These are phyloP conservation scores for Leccinum boreale DNA, from an alignment of 768 basidiomycete species.

Conservation along the genomic window DNA sequence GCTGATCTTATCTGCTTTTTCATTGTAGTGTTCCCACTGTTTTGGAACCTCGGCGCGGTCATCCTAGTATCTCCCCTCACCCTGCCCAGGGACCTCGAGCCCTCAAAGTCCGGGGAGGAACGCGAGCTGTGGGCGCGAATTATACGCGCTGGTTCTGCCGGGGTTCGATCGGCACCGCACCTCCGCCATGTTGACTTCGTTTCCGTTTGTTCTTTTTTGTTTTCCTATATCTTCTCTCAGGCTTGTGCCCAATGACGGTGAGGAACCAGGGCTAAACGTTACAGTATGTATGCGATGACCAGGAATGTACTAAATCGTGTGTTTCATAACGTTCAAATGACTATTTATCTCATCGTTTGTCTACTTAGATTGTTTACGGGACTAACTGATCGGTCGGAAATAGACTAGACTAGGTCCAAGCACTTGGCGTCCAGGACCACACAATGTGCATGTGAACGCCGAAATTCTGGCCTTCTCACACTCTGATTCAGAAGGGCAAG, in stretches of 20 bases:
- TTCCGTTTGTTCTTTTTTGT: neutral
- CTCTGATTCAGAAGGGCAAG: no score
- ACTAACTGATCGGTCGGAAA: no score
- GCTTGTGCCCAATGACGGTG: neutral
- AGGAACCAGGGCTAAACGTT: neutral
- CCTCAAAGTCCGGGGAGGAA: slow-evolving; percentile 36
- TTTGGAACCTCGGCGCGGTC: slow-evolving; percentile 43
- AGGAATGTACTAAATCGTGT: neutral
- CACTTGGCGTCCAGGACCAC: neutral
- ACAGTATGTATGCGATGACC: neutral
- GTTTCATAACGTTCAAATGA: neutral
- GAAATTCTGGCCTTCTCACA: neutral
- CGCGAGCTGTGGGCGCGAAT: slow-evolving; percentile 28
- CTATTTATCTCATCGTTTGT: neutral
- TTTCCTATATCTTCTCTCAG: neutral
- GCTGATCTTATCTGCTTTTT: neutral
- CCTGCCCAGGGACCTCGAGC: slow-evolving; percentile 28
- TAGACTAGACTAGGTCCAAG: neutral
- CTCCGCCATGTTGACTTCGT: neutral
- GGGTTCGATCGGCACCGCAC: neutral
- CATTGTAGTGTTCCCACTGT: slow-evolving; percentile 43
- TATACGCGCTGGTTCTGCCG: slow-evolving; percentile 28
- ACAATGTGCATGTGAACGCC: neutral
- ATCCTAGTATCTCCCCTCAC: slow-evolving; percentile 41
- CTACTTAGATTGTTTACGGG: no score